Evolutionary conservation across 495 filamentous ascomycete genomes (phyloP), one percentile per base, ranked within the genome.

Genomic region (Trichoderma orchidacearum): DNA sequence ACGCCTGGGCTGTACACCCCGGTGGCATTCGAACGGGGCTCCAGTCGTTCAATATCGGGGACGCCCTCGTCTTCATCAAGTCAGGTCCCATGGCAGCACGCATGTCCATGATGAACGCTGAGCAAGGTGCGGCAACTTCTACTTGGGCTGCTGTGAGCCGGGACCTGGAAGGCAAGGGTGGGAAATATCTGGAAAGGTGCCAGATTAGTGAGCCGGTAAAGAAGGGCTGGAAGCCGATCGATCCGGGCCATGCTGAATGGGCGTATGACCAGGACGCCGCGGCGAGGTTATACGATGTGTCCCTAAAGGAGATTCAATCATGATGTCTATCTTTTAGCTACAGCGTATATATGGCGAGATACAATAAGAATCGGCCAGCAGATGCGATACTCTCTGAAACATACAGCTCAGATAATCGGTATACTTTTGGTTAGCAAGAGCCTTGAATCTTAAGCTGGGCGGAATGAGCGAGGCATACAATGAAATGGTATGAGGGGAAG

Each of bases 111-210:
- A 75, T 75, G 63, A 70, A 62, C 21, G 32, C 66, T 8, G 73
- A 71, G 29, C 77, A 82, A 58, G 78, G 74, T 0, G 76, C 75
- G 13, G 70, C 78, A 5, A 81, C 77, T 11, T 75, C 68, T 12
- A 67, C 80, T 2, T 72, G 66, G 62, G 76, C 70, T 41, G 73
- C 76, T 35, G 55, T 77, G 3, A 67, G 66, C 3, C 73, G 63
- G 60, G 73, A 74, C 29, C 62, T 58, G 54, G 68, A 72, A 57
- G 64, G 62, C 4, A 61, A 68, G 32, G 77, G 76, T 25, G 73
- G 77, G 0, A 56, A 68, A 21, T 77, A 78, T 62, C 61, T 78
- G 7, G 71, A 74, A 48, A 66, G 73, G 29, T 35, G 27, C n/a
- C 51, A 25, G 0, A 18, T 30, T 9, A 34, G 29, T 25, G 51